Evolutionary conservation across 805 yeast genomes (phyloP), one percentile per base, ranked within the genome.

Genomic region (Metschnikowia kunwiensis): DNA sequence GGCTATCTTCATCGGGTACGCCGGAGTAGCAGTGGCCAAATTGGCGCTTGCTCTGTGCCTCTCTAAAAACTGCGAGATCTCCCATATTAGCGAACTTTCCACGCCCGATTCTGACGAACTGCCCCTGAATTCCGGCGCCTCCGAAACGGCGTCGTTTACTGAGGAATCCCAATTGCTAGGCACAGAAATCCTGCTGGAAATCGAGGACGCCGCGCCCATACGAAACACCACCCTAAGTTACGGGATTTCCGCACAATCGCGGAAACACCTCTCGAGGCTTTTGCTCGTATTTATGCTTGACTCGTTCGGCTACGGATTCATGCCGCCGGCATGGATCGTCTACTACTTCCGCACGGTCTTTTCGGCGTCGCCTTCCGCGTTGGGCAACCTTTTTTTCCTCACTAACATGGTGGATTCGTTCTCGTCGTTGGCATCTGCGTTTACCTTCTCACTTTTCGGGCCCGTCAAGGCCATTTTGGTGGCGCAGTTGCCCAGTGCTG

Each of bases 321-420:
- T 87, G 87, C 80, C 95, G 2, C 69, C 80, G 29, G 82, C 95
- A 1, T 89, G 96, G 96, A 71, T 83, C 27, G 86, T 87, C 25
- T 88, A 82, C 55, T 88, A 85, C 60, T 81, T 86, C 65, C 75
- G 78, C 38, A 72, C 70, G 23, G 58, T 65, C 10, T 87, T 81
- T 49, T 46, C 57, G 2, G 60, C 77, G 19, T 57, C 78, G 1
- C 78, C 88, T 3, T 61, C 80, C 0, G 58, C 70, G 0, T 60
- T 87, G 30, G 96, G 96, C 5, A 46, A 72, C 1, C 61, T 87
- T 19, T 86, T 86, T 56, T 84, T 84, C 49, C 45, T 65, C 23
- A 75, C 86, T 1, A 82, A 78, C 47, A 45, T 80, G 10, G 62
- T 80, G 10, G 82, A 81, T 55, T 75, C 88, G 1, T 47, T 80